Evolutionary conservation across 2,329 filamentous ascomycete species (phyloP).

Genomic region (Pestalotiopsis sp.): DNA sequence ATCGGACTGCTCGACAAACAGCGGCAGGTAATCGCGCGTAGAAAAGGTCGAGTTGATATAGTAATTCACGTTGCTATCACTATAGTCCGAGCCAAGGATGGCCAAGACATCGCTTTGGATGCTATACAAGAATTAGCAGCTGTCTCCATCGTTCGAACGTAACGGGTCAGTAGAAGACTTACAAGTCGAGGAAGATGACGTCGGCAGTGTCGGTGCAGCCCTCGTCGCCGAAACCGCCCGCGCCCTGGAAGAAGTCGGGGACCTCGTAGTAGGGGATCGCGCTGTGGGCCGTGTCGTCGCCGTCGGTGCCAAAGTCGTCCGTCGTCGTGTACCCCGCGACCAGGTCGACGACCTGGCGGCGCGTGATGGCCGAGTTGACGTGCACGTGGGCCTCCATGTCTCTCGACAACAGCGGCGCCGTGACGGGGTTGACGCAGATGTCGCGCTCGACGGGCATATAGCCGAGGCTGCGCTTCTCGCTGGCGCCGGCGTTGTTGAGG

Average conservation of each 20-base stretch:
- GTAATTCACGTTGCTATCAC: conserved; percentile 35
- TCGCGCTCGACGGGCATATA: conserved; percentile 41
- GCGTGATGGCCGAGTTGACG: conserved; percentile 39
- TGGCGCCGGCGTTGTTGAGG: conserved; percentile 45
- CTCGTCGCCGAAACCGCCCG: conserved; percentile 48
- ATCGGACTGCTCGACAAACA: conserved; percentile 38
- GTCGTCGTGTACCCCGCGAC: conserved; percentile 56
- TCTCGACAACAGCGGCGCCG: conserved; percentile 20
- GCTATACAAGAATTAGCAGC: conserved; percentile 23
- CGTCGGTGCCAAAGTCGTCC: conserved; percentile 59
- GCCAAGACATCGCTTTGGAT: conserved; percentile 40
- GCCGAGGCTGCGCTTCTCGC: conserved; percentile 38
- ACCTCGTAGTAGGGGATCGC: conserved; percentile 47
- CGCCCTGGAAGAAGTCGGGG: conserved; percentile 53
- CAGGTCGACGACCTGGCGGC: conserved; percentile 50
- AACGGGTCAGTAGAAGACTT: conserved; percentile 19
- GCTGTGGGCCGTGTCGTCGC: conserved; percentile 58
- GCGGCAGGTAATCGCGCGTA: conserved; percentile 41
- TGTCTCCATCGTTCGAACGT: too few relatives aligned
- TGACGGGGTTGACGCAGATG: conserved; percentile 50
- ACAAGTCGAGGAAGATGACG: conserved; percentile 57
- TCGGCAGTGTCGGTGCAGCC: conserved; percentile 51
- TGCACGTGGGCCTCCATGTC: conserved; percentile 18
- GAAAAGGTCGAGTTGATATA: conserved; percentile 44
- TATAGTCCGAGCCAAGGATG: conserved; percentile 39